Evolutionary conservation across 164 flowering plant genomes (phyloP).

Genomic region (Berberis vulgaris): DNA sequence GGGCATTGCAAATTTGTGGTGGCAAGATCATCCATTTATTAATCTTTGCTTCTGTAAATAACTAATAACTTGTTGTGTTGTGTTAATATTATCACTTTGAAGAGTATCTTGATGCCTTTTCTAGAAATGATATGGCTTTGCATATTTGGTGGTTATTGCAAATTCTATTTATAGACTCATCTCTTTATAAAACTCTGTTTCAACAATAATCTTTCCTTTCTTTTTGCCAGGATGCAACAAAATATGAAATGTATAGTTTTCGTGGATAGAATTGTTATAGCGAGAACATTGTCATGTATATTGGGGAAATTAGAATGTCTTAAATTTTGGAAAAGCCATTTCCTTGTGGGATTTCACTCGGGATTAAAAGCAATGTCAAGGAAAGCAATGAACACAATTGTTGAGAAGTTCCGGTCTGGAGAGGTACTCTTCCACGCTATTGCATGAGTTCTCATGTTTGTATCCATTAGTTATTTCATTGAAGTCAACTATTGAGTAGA

Average conservation of each 20-base stretch:
- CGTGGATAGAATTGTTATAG: slow-evolving; percentile 79
- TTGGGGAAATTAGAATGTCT: slow-evolving; percentile 47
- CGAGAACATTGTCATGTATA: slow-evolving; percentile 64
- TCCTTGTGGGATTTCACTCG: slow-evolving; percentile 75
- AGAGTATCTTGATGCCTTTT: not conserved
- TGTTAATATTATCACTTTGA: not conserved
- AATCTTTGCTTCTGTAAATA: no score
- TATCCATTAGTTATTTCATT: not conserved
- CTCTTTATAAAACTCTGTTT: not conserved
- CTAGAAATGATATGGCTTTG: not conserved
- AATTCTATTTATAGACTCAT: not conserved
- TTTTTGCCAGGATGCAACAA: slow-evolving; percentile 45
- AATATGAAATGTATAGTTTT: slow-evolving; percentile 89
- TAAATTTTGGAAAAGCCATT: slow-evolving; percentile 66
- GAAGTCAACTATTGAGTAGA: no score
- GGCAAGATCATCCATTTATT: no score
- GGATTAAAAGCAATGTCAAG: slow-evolving; percentile 65
- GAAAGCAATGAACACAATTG: slow-evolving; percentile 47
- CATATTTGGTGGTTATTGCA: not conserved
- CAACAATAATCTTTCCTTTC: not conserved
- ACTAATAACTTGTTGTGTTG: no score
- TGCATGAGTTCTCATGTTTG: not conserved
- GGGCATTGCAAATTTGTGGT: no score
- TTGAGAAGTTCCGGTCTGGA: slow-evolving; percentile 71
- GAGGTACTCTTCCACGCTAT: slow-evolving; percentile 44